These are phyloP conservation scores for Euryodendron excelsum DNA, from an alignment of 148 eudicot species.

Conservation along the genomic window DNA sequence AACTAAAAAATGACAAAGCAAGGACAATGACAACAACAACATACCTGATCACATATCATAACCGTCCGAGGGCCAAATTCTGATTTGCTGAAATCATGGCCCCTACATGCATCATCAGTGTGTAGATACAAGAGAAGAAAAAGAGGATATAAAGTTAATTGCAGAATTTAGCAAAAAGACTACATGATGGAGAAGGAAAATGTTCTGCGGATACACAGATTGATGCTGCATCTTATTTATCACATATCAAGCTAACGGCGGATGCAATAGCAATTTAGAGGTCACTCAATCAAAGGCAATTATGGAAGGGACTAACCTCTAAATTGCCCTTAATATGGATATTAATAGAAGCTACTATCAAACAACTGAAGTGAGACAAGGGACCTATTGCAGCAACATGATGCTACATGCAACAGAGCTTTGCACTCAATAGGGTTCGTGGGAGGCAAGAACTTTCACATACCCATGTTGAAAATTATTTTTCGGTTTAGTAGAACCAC, in stretches of 20 bases:
- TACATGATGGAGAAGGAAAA: neutral
- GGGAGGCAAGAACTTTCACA: neutral
- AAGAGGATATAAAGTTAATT: neutral
- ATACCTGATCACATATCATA: constrained; percentile 84
- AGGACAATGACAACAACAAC: neutral
- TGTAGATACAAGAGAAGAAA: neutral
- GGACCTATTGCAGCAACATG: neutral
- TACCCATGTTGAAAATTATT: neutral
- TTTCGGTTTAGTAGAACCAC: neutral
- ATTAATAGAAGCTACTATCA: neutral
- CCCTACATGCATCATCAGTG: constrained; percentile 37
- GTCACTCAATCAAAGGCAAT: too few relatives aligned
- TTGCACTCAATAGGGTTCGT: neutral
- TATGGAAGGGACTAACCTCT: too few relatives aligned
- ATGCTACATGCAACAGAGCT: constrained; percentile 10
- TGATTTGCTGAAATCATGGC: constrained; percentile 61
- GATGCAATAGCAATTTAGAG: too few relatives aligned
- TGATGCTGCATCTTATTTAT: neutral
- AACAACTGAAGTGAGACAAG: neutral
- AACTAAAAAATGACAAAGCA: constrained; percentile 3
- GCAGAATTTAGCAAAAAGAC: neutral
- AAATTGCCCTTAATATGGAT: too few relatives aligned
- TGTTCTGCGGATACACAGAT: neutral
- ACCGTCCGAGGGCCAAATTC: constrained; percentile 74
- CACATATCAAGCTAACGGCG: neutral